These are phyloP conservation scores for Crassisporium funariophilum DNA, from an alignment of 768 basidiomycete species.

Conservation along the genomic window DNA sequence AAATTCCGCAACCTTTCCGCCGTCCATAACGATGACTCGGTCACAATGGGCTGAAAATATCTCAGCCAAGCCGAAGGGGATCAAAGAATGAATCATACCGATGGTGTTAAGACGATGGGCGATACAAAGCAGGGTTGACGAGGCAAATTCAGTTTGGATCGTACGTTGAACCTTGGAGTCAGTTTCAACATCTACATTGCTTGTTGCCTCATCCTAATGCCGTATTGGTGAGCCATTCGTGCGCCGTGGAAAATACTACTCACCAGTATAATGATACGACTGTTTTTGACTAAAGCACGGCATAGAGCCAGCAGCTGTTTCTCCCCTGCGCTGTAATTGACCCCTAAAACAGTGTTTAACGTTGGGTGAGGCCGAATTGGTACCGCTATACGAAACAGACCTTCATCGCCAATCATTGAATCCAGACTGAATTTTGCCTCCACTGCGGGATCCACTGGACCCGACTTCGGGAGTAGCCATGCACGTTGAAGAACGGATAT, in stretches of 20 bases:
- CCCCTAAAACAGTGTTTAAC: slow-evolving; percentile 34
- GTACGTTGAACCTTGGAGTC: slow-evolving; percentile 64
- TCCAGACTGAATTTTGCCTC: slow-evolving; percentile 73
- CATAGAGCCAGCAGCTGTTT: slow-evolving; percentile 64
- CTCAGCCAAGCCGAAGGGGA: slow-evolving; percentile 1
- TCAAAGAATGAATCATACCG: slow-evolving; percentile 29
- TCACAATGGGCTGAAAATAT: slow-evolving; percentile 58
- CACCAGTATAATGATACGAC: slow-evolving; percentile 58
- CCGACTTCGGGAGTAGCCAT: slow-evolving; percentile 57
- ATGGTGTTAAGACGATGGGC: slow-evolving; percentile 64
- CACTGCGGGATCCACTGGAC: slow-evolving; percentile 42
- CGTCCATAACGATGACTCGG: slow-evolving; percentile 72
- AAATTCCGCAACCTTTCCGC: slow-evolving; percentile 68
- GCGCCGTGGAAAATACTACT: slow-evolving; percentile 18
- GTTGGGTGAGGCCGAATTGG: neutral
- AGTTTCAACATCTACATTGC: slow-evolving; percentile 62
- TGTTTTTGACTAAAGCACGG: slow-evolving; percentile 63
- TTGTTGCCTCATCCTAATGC: slow-evolving; percentile 62
- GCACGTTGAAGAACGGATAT: slow-evolving; percentile 63
- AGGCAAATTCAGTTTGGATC: slow-evolving; percentile 60
- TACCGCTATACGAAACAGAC: slow-evolving; percentile 25
- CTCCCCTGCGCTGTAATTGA: slow-evolving; percentile 70
- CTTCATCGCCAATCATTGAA: slow-evolving; percentile 63
- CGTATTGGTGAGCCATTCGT: neutral
- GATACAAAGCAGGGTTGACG: slow-evolving; percentile 57